phyloP scores from a whole-genome alignment of 768 basidiomycete species.

The Melanogaster broomeanus region DNA sequence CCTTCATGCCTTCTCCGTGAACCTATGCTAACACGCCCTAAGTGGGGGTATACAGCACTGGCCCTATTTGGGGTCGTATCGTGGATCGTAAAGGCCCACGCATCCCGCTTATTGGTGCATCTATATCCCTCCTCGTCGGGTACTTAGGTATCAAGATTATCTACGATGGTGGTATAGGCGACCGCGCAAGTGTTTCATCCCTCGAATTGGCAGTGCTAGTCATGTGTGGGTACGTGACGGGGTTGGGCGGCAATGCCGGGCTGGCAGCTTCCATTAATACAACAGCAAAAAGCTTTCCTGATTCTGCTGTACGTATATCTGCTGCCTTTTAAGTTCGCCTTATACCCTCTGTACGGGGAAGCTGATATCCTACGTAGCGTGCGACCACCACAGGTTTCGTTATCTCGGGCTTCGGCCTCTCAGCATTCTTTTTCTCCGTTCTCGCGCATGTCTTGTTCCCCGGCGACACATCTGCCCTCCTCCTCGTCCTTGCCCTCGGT shows the following conservation, averaged over 20 bases:
- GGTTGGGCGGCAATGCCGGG: conserved; percentile 75
- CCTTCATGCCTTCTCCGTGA: neutral
- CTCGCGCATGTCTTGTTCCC: conserved; percentile 72
- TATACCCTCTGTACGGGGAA: neutral
- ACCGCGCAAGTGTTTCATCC: conserved; percentile 38
- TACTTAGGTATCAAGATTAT: conserved; percentile 75
- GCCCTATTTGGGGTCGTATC: conserved; percentile 78
- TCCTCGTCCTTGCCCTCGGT: conserved; percentile 75
- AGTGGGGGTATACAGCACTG: conserved; percentile 79
- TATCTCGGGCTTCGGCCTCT: conserved; percentile 86
- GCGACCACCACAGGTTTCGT: conserved; percentile 78
- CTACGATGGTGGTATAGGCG: conserved; percentile 55
- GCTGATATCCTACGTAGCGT: conserved; percentile 43
- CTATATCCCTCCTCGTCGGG: conserved; percentile 62
- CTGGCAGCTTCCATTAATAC: conserved; percentile 72
- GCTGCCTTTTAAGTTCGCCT: neutral
- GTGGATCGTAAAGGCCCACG: conserved; percentile 76
- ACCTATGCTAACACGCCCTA: neutral
- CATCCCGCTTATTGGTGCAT: conserved; percentile 60
- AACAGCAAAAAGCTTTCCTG: conserved; percentile 82
- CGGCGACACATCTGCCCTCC: conserved; percentile 75
- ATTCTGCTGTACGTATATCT: conserved; percentile 53
- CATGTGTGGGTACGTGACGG: conserved; percentile 69
- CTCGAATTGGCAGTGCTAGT: conserved; percentile 54
- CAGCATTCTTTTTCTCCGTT: conserved; percentile 86